Evolutionary conservation across 257 asterid genomes (phyloP).

Genomic region (Petunia axillaris): DNA sequence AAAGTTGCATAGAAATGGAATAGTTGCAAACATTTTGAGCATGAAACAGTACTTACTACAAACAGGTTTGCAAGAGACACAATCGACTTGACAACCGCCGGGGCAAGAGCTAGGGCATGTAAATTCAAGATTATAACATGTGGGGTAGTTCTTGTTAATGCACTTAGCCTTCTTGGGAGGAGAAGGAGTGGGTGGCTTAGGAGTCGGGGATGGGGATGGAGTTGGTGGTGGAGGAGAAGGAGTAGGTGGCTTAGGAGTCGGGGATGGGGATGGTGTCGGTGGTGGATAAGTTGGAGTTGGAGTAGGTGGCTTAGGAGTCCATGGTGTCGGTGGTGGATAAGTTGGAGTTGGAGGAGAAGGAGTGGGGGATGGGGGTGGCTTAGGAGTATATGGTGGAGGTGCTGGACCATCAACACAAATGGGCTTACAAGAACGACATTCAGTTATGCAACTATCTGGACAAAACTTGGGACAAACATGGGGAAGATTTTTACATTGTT

Average conservation of each 20-base stretch:
- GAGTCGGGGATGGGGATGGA: neutral
- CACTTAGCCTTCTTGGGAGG: slow-evolving; percentile 12
- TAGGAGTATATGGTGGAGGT: slow-evolving; percentile 21
- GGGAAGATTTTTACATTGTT: slow-evolving; percentile 48
- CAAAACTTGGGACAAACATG: slow-evolving; percentile 60
- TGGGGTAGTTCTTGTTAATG: slow-evolving; percentile 10
- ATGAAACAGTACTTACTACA: slow-evolving; percentile 2
- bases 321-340: slow-evolving; percentile 12
- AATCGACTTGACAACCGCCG: neutral
- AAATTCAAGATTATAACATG: slow-evolving; percentile 1
- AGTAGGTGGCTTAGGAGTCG: neutral
- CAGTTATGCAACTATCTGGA: slow-evolving; percentile 46
- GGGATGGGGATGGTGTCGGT: slow-evolving; percentile 4
- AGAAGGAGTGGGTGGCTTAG: neutral
- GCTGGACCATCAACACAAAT: slow-evolving; percentile 35
- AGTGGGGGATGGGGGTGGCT: neutral
- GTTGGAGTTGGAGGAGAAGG: neutral
- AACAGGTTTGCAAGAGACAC: slow-evolving; percentile 15
- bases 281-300: neutral
- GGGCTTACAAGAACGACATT: slow-evolving; percentile 52
- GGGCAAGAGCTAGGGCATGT: slow-evolving; percentile 15
- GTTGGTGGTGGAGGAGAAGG: neutral
- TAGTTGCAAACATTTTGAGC: too few species aligned
- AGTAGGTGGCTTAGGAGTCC: neutral
- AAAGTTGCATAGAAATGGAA: neutral